A percentile compares a stretch with the other conserved stretches of the same genome.
Conservation (phyloP, 805 yeast species). For the Nakazawaea molendinolei region DNA sequence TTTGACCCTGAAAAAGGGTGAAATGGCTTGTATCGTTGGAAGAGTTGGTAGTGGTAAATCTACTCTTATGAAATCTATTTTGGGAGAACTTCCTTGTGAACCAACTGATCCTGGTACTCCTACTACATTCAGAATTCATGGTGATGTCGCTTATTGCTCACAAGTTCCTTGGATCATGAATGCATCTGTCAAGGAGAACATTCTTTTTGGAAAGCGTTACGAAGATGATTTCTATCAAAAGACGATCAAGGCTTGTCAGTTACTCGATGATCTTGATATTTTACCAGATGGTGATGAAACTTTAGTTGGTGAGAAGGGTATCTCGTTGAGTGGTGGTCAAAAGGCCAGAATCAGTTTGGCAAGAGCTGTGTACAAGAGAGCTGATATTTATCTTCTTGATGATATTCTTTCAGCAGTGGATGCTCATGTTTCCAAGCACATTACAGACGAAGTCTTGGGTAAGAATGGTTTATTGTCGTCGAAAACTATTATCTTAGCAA, state of each 20-base stretch:
- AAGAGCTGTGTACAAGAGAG: slow-evolving; percentile 91
- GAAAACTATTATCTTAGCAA: slow-evolving; percentile 50
- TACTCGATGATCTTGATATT: slow-evolving; percentile 66
- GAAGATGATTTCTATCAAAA: slow-evolving; percentile 76
- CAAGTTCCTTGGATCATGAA: slow-evolving; percentile 95
- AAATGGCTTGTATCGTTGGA: slow-evolving; percentile 56
- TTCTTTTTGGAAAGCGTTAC: slow-evolving; percentile 79
- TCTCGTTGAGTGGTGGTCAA: slow-evolving; percentile 94
- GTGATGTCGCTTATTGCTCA: slow-evolving; percentile 53
- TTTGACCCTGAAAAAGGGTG: slow-evolving; percentile 45
- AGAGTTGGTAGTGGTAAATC: slow-evolving; percentile 66
- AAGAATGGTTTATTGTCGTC: slow-evolving; percentile 39
- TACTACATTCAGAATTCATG: slow-evolving; percentile 23
- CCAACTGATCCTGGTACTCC: slow-evolving; percentile 21
- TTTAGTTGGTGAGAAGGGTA: slow-evolving; percentile 95
- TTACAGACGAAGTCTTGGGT: slow-evolving; percentile 53
- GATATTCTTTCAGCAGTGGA: slow-evolving; percentile 96
- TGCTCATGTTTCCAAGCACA: slow-evolving; percentile 89
- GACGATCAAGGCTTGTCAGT: slow-evolving; percentile 85
- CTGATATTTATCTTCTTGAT: slow-evolving; percentile 85
- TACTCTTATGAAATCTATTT: slow-evolving; percentile 43
- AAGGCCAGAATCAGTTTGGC: slow-evolving; percentile 94
- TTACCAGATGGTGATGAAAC: slow-evolving; percentile 89
- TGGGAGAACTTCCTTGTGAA: slow-evolving; percentile 46
- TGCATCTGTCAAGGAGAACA: slow-evolving; percentile 86